Conservation (phyloP, 257 asterid genomes). For the Solanum chiquidenum region DNA sequence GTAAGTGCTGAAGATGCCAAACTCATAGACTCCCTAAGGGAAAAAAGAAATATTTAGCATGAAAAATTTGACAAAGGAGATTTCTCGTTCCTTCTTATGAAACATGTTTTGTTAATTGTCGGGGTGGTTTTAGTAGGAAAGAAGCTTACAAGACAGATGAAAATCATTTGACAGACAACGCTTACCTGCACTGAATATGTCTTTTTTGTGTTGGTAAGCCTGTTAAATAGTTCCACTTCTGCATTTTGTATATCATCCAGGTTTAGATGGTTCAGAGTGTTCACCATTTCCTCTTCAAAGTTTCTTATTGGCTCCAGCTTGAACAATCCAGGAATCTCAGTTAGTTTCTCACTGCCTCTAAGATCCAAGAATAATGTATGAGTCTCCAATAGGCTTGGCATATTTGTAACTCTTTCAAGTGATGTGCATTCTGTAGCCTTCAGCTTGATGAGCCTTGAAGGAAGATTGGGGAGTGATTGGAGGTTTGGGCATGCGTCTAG, state of each 20-base stretch:
- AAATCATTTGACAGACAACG: not conserved
- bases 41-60: not conserved
- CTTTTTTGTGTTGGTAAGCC: not conserved
- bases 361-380: not conserved
- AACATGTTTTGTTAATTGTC: not conserved
- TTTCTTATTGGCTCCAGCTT: not conserved
- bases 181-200: not conserved
- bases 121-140: not conserved
- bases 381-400: not conserved
- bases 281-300: not conserved
- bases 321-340: conserved; percentile 5
- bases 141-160: not conserved
- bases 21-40: conserved; percentile 1
- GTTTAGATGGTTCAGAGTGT: not conserved
- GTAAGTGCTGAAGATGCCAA: conserved; percentile 5
- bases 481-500: not conserved
- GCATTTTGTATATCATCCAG: not conserved
- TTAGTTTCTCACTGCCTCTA: not conserved
- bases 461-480: conserved; percentile 8
- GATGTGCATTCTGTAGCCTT: conserved; percentile 1
- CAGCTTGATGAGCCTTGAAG: not conserved
- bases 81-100: not conserved
- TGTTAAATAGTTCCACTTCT: conserved; percentile 1
- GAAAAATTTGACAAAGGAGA: not conserved
- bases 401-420: conserved; percentile 1